These are phyloP conservation scores for Starmerella geochares DNA, from an alignment of 805 yeast species.

Conservation along the genomic window DNA sequence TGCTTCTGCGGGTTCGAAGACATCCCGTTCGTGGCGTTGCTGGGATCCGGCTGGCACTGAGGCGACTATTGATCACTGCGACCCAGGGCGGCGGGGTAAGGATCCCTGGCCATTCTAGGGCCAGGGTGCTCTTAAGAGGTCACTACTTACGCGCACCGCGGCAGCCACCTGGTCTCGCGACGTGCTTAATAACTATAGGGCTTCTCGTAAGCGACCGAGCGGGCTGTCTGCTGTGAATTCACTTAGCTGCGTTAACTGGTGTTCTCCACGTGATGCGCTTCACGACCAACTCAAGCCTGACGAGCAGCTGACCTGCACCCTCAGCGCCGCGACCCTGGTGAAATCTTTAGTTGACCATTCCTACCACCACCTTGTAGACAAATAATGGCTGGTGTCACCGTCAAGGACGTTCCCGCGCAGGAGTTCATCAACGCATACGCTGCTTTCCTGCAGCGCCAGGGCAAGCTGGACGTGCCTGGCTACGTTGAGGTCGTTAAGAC, in stretches of 20 bases:
- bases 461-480: slow-evolving; percentile 99
- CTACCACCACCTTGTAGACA: background rate
- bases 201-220: no score
- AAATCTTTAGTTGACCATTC: background rate
- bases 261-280: background rate
- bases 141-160: background rate
- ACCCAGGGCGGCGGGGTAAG: background rate
- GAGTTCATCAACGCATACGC: slow-evolving; percentile 99
- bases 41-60: background rate
- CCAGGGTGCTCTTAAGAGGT: no score
- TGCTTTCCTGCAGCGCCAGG: slow-evolving; percentile 99
- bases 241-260: no score
- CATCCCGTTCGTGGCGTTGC: slow-evolving; percentile 7
- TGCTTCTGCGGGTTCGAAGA: slow-evolving; percentile 21
- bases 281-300: background rate
- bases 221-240: no score
- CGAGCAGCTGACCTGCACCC: no score
- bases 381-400: slow-evolving; percentile 30
- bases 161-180: no score
- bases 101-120: no score
- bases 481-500: slow-evolving; percentile 99
- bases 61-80: slow-evolving; percentile 4
- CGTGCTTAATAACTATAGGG: background rate
- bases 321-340: slow-evolving; percentile 4
- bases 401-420: slow-evolving; percentile 99